Conservation (phyloP, 345 rosid species). For the Eucalyptus rudis region DNA sequence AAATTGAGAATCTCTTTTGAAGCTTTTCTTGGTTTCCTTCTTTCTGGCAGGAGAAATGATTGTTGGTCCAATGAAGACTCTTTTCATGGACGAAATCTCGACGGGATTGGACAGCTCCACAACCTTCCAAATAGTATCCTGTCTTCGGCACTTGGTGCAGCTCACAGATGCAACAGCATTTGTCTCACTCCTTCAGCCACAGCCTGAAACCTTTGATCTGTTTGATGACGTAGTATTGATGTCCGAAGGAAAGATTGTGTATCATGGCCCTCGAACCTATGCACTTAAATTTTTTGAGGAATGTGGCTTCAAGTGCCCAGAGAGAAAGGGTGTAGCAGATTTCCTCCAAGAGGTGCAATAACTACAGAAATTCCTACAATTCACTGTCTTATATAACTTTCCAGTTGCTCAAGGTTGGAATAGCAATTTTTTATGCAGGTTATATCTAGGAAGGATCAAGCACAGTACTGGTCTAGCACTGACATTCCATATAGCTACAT, state of each 20-base stretch:
- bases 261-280: conserved; percentile 35
- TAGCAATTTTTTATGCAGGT: conserved; percentile 16
- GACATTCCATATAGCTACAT: conserved; percentile 19
- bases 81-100: conserved; percentile 71
- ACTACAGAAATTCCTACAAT: background rate
- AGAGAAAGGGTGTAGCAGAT: conserved; percentile 51
- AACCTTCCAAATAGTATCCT: conserved; percentile 43
- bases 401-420: background rate
- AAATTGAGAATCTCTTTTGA: background rate
- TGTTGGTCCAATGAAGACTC: conserved; percentile 49
- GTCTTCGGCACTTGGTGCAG: conserved; percentile 53
- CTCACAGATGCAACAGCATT: conserved; percentile 41
- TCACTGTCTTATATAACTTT: background rate
- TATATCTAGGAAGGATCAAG: conserved; percentile 53
- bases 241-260: conserved; percentile 53
- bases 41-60: conserved; percentile 49
- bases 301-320: conserved; percentile 56
- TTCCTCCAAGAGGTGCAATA: conserved; percentile 46
- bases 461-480: conserved; percentile 33
- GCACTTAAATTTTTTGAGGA: conserved; percentile 30
- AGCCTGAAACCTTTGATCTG: conserved; percentile 50
- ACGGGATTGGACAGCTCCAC: conserved; percentile 72
- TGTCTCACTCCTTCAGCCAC: conserved; percentile 63
- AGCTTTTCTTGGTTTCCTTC: background rate
- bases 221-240: conserved; percentile 51